Conservation (phyloP, 2,329 filamentous ascomycete species). For the Penicillium oxalicum region DNA sequence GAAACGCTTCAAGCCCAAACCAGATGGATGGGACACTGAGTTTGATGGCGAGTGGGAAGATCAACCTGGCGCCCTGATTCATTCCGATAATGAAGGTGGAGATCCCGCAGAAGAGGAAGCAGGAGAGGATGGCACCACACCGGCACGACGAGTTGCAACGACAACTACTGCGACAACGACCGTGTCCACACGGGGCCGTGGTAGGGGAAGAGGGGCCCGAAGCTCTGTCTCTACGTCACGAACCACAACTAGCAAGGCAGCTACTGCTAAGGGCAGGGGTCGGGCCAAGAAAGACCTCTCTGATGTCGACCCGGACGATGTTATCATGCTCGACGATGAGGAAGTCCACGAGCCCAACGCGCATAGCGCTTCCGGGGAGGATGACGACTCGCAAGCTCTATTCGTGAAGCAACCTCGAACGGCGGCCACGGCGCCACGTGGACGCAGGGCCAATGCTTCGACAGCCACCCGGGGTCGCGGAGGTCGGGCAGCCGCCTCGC, state of each 20-base stretch:
- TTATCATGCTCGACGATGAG: constrained; percentile 35
- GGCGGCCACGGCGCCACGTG: constrained; percentile 18
- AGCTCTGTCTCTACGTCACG: constrained; percentile 37
- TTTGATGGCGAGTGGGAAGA: constrained; percentile 81
- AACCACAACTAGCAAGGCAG: constrained; percentile 26
- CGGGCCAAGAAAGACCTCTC: constrained; percentile 23
- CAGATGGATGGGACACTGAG: constrained; percentile 81
- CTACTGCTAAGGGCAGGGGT: constrained; percentile 22
- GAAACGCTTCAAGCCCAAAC: constrained; percentile 66
- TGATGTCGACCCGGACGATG: constrained; percentile 29
- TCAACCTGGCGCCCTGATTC: constrained; percentile 60
- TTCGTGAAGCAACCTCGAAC: constrained; percentile 37
- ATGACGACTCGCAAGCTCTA: constrained; percentile 35
- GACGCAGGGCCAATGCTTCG: constrained; percentile 20
- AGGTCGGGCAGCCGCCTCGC: constrained; percentile 25
- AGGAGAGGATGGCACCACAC: constrained; percentile 42
- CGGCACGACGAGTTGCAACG: constrained; percentile 17
- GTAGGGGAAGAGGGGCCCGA: constrained; percentile 39
- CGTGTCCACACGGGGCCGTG: constrained; percentile 43
- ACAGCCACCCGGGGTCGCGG: constrained; percentile 22
- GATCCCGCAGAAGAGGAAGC: constrained; percentile 43
- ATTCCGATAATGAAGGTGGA: constrained; percentile 47
- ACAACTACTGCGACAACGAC: constrained; percentile 26
- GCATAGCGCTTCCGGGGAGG: constrained; percentile 26
- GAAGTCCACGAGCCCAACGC: constrained; percentile 27